Conservation (phyloP, 192 early-diverging fungal genomes). For the Backusella sp. region DNA sequence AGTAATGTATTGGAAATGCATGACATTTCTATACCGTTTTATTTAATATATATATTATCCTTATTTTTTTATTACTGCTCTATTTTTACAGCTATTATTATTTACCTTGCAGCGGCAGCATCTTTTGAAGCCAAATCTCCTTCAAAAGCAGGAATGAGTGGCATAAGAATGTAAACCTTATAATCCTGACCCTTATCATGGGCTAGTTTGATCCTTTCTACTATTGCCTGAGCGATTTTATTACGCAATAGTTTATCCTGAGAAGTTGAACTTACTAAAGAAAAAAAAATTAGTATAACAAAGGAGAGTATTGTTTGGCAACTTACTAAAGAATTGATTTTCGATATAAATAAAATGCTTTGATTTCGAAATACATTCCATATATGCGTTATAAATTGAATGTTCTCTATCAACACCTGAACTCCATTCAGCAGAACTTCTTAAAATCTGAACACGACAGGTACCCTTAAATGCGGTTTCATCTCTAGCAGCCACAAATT, state of each 20-base stretch:
- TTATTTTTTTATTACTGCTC: not conserved
- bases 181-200: constrained; percentile 55
- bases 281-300: not conserved
- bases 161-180: constrained; percentile 73
- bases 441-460: constrained; percentile 62
- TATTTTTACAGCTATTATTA: not conserved
- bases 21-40: constrained; percentile 44
- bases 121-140: constrained; percentile 74
- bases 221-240: constrained; percentile 53
- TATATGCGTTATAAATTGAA: constrained; percentile 83
- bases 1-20: constrained; percentile 80
- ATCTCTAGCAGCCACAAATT: constrained; percentile 62
- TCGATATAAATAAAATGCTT: constrained; percentile 81
- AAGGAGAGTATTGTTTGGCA: not conserved
- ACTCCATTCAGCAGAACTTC: constrained; percentile 69
- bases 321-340: constrained; percentile 89
- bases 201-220: constrained; percentile 71
- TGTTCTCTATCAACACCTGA: constrained; percentile 58
- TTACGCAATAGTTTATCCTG: constrained; percentile 20
- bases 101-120: constrained; percentile 55
- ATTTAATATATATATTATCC: not conserved
- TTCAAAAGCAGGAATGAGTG: constrained; percentile 82
- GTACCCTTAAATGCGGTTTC: constrained; percentile 58
- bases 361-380: constrained; percentile 26
- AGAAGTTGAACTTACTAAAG: constrained; percentile 19